Percentiles rank a stretch among this genome's conserved stretches.
Conservation (phyloP, 148 eudicot genomes). For the Polygonum aviculare region DNA sequence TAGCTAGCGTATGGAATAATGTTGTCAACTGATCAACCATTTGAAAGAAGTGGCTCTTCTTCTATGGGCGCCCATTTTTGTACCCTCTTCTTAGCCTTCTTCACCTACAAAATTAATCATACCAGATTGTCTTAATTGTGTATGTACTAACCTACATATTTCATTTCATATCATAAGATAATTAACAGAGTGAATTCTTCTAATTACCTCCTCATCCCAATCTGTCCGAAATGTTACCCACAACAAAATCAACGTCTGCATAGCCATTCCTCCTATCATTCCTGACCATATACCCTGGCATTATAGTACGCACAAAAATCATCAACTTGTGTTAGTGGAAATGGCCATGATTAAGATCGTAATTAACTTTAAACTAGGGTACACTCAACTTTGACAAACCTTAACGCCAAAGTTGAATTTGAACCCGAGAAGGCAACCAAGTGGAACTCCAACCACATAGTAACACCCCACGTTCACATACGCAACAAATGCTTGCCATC, state of each 20-base stretch:
- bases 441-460: conserved; percentile 52
- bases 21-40: neutral
- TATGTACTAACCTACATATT: too few species aligned
- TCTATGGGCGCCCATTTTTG: conserved; percentile 28
- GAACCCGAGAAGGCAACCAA: conserved; percentile 50
- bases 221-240: conserved; percentile 37
- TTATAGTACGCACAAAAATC: neutral
- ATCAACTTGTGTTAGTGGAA: neutral
- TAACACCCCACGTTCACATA: conserved; percentile 57
- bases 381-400: conserved; percentile 17
- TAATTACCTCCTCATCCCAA: conserved; percentile 34
- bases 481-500: conserved; percentile 64
- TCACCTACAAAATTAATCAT: conserved; percentile 26
- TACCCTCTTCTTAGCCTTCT: conserved; percentile 20
- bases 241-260: conserved; percentile 15
- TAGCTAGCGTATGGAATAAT: too few species aligned
- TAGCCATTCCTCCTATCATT: conserved; percentile 11
- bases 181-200: neutral
- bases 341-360: too few species aligned
- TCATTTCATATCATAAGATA: too few species aligned
- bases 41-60: conserved; percentile 12
- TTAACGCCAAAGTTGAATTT: conserved; percentile 36
- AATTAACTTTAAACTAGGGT: too few species aligned
- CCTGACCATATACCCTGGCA: conserved; percentile 17
- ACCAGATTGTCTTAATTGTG: too few species aligned